phyloP scores from a whole-genome alignment of 345 rosid genomes.

The Anacardium occidentale region DNA sequence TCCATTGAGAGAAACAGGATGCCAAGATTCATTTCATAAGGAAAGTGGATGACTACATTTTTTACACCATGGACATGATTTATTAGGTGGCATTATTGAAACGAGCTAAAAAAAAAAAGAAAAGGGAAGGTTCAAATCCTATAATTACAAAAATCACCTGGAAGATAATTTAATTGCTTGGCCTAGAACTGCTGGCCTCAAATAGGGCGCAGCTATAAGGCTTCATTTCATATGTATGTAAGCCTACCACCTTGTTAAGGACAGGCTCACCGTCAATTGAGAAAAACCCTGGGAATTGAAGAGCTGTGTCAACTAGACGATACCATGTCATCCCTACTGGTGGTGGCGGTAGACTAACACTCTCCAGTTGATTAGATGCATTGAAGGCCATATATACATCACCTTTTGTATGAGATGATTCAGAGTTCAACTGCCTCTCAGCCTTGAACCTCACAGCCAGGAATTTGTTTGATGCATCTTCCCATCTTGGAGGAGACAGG shows the following conservation, averaged over 20 bases:
- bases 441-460: slow-evolving; percentile 69
- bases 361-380: slow-evolving; percentile 45
- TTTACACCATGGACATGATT: not conserved
- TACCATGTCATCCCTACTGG: slow-evolving; percentile 61
- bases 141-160: slow-evolving; percentile 16
- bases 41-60: no score
- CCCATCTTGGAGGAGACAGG: slow-evolving; percentile 75
- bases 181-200: slow-evolving; percentile 47
- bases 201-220: slow-evolving; percentile 76
- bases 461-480: slow-evolving; percentile 63
- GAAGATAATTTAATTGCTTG: slow-evolving; percentile 20
- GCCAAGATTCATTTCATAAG: no score
- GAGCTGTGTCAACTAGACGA: slow-evolving; percentile 74
- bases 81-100: slow-evolving; percentile 6
- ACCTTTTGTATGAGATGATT: slow-evolving; percentile 36
- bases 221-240: slow-evolving; percentile 61
- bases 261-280: slow-evolving; percentile 52
- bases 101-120: not conserved
- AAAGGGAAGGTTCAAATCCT: not conserved
- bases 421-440: slow-evolving; percentile 28
- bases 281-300: slow-evolving; percentile 84
- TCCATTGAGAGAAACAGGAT: no score
- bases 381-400: slow-evolving; percentile 70
- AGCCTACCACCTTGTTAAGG: slow-evolving; percentile 44
- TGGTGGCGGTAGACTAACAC: slow-evolving; percentile 52